Percentiles rank a stretch among this genome's conserved stretches.
Evolutionary conservation across 2,329 filamentous ascomycete genomes (phyloP).

Genomic region (Fusarium penzigii): DNA sequence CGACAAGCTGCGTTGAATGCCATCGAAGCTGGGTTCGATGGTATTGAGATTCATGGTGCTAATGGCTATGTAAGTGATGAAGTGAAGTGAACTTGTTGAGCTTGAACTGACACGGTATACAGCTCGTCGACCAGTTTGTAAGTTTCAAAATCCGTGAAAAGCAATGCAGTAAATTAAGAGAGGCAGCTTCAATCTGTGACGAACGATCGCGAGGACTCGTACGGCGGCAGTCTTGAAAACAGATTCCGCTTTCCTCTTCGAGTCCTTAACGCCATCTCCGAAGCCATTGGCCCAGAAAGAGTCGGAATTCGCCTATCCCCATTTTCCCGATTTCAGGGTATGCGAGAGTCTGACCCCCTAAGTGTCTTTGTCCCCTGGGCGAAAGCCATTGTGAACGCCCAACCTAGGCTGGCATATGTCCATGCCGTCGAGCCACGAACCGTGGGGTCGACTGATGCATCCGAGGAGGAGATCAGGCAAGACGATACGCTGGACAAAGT

Average conservation of each 20-base stretch:
- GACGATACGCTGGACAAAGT: constrained; percentile 35
- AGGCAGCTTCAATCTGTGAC: constrained; percentile 41
- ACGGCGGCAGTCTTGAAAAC: constrained; percentile 56
- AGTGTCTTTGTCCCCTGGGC: constrained; percentile 51
- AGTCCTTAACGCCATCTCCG: constrained; percentile 45
- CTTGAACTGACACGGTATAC: constrained; percentile 6
- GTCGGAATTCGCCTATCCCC: constrained; percentile 61
- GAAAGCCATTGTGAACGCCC: constrained; percentile 54
- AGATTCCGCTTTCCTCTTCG: constrained; percentile 52
- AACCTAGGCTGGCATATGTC: constrained; percentile 59
- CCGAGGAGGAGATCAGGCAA: constrained; percentile 30
- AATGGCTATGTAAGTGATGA: constrained; percentile 55
- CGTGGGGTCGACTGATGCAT: constrained; percentile 41
- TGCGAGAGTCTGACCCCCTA: constrained; percentile 62
- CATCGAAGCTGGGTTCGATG: constrained; percentile 67
- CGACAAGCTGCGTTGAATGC: constrained; percentile 55
- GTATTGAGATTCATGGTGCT: constrained; percentile 62
- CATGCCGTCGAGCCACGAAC: constrained; percentile 63
- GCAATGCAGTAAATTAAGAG: not conserved
- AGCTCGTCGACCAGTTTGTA: constrained; percentile 58
- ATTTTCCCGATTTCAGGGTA: constrained; percentile 61
- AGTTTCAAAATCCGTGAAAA: not conserved
- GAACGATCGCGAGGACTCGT: constrained; percentile 53
- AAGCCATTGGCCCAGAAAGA: constrained; percentile 51
- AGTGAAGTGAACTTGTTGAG: too few species aligned